A percentile compares a stretch with the other conserved stretches of the same genome.
These are phyloP conservation scores for Aspergillus pseudoglaucus DNA, from an alignment of 2,329 filamentous ascomycete genomes.

Conservation along the genomic window DNA sequence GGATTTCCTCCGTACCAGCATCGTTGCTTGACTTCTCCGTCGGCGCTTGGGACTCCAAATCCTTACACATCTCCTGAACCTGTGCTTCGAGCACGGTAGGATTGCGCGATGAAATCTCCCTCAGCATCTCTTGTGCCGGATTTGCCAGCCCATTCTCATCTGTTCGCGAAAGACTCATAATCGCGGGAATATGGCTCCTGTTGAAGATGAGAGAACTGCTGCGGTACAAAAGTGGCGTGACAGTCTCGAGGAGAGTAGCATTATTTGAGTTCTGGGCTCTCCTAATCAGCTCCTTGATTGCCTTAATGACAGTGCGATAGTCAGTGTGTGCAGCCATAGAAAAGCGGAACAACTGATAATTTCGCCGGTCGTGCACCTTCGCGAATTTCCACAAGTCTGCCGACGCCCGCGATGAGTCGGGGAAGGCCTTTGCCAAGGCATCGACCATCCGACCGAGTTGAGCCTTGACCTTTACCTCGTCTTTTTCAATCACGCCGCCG, in stretches of 20 bases:
- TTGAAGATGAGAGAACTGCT: constrained; percentile 85
- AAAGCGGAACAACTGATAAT: constrained; percentile 82
- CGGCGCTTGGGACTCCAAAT: constrained; percentile 74
- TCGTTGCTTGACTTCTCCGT: constrained; percentile 62
- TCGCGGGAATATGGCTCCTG: constrained; percentile 82
- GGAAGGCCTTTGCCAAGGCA: constrained; percentile 66
- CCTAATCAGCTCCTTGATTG: constrained; percentile 83
- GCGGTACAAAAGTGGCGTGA: constrained; percentile 76
- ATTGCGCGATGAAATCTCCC: constrained; percentile 83
- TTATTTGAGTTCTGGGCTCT: constrained; percentile 63
- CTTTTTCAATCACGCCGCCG: constrained; percentile 68
- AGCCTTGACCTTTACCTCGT: constrained; percentile 59
- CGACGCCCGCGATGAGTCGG: constrained; percentile 65
- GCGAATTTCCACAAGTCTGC: constrained; percentile 84
- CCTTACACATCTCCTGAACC: constrained; percentile 82
- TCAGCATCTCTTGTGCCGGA: constrained; percentile 80
- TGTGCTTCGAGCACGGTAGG: constrained; percentile 90
- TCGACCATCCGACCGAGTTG: constrained; percentile 67
- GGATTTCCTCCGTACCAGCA: constrained; percentile 70
- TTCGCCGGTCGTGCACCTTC: constrained; percentile 81
- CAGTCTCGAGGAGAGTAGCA: constrained; percentile 64
- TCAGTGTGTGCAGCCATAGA: constrained; percentile 79
- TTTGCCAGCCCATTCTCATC: constrained; percentile 71
- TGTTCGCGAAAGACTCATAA: constrained; percentile 79
- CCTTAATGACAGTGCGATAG: constrained; percentile 83